These are phyloP conservation scores for Calonectria fujianensis DNA, from an alignment of 2,329 filamentous ascomycete genomes.

Conservation along the genomic window DNA sequence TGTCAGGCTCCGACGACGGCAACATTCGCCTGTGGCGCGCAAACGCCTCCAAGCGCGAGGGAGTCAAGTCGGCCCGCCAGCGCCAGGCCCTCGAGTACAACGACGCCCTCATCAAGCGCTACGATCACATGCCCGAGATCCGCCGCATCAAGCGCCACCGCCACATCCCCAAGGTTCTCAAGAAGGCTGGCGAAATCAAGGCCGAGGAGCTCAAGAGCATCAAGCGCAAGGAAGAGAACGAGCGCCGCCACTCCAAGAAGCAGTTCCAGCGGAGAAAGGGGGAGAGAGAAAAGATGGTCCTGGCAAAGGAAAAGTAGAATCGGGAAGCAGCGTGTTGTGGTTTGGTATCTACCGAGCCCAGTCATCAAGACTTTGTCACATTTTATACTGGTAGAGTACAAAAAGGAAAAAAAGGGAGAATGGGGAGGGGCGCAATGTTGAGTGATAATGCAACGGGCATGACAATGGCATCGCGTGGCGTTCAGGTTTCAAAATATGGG, in stretches of 20 bases:
- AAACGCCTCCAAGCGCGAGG: conserved; percentile 87
- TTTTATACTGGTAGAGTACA: not conserved
- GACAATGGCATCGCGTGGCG: conserved; percentile 60
- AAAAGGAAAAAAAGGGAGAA: conserved; percentile 36
- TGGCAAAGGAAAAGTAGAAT: conserved; percentile 77
- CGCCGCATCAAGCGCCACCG: conserved; percentile 92
- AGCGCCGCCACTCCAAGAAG: conserved; percentile 92
- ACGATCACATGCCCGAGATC: conserved; percentile 97
- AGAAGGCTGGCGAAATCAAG: conserved; percentile 98
- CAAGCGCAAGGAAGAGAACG: conserved; percentile 95
- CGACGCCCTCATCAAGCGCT: conserved; percentile 86
- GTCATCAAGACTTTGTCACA: not conserved
- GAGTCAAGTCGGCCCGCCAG: conserved; percentile 89
- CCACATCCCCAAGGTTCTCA: conserved; percentile 92
- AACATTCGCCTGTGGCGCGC: conserved; percentile 92
- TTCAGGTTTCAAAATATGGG: conserved; percentile 52
- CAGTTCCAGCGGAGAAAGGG: conserved; percentile 82
- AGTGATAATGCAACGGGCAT: conserved; percentile 49
- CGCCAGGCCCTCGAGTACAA: conserved; percentile 95
- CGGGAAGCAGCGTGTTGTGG: conserved; percentile 36
- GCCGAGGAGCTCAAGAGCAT: conserved; percentile 88
- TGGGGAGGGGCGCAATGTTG: conserved; percentile 28
- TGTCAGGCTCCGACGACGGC: conserved; percentile 95
- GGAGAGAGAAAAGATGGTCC: conserved; percentile 94
- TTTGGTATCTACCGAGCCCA: not conserved